Percentiles rank a stretch among this genome's conserved stretches.
phyloP scores from a whole-genome alignment of 192 early-diverging fungal species.

The Chytriomyces sp. region DNA sequence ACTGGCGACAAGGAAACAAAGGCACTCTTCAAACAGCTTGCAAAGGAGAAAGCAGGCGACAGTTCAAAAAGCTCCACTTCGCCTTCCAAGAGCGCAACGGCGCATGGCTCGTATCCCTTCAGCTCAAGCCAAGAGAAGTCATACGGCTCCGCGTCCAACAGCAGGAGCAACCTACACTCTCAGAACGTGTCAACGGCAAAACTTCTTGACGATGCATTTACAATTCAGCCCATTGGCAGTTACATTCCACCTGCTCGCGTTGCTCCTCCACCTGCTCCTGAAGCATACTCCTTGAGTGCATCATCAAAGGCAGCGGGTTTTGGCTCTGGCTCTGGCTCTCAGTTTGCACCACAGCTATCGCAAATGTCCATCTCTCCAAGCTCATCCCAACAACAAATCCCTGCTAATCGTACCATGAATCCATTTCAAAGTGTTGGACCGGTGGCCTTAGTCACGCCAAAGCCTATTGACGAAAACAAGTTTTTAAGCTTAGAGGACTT shows the following conservation, averaged over 20 bases:
- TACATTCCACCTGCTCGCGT: neutral
- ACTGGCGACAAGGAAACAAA: conserved; percentile 25
- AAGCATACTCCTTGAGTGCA: neutral
- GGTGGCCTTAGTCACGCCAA: neutral
- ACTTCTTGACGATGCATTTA: conserved; percentile 29
- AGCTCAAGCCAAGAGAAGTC: neutral
- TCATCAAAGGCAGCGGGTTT: too few species aligned
- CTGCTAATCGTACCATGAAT: neutral
- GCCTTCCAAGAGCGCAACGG: neutral
- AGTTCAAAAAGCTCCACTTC: neutral
- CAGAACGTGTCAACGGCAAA: neutral
- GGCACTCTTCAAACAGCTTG: conserved; percentile 5
- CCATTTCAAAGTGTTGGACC: conserved; percentile 14
- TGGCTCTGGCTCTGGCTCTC: too few species aligned
- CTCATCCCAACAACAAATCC: neutral
- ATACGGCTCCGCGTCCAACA: neutral
- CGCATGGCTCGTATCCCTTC: neutral
- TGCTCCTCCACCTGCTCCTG: neutral
- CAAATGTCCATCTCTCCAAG: neutral
- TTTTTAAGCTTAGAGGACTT: conserved; percentile 27
- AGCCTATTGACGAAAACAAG: conserved; percentile 33
- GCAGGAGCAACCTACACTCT: neutral
- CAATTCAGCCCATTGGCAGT: conserved; percentile 8
- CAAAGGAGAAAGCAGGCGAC: neutral
- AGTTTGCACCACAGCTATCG: too few species aligned